A percentile compares a stretch with the other conserved stretches of the same genome.
phyloP scores from a whole-genome alignment of 75 land plant genomes.

The Isoetes taiwanensis region DNA sequence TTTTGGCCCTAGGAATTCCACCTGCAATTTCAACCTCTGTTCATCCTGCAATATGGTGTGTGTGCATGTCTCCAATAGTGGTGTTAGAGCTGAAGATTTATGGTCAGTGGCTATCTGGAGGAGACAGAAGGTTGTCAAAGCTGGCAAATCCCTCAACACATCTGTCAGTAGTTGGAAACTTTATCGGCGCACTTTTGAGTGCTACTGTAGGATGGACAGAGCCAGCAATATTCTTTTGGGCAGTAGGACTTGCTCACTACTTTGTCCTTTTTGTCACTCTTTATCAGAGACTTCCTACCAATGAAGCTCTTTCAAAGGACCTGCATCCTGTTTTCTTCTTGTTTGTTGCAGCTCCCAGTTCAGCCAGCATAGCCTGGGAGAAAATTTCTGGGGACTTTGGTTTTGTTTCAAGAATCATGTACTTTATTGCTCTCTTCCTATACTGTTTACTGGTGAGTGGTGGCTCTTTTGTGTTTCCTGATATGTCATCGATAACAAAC shows the following conservation, averaged over 20 bases:
- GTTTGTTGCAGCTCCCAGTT: conserved; percentile 80
- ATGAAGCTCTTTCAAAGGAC: conserved; percentile 77
- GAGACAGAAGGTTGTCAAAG: conserved; percentile 59
- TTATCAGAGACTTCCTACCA: conserved; percentile 80
- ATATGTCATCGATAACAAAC: too few relatives aligned
- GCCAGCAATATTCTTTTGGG: conserved; percentile 67
- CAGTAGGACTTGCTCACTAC: conserved; percentile 82
- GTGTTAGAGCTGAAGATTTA: conserved; percentile 72
- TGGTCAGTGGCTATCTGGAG: conserved; percentile 96
- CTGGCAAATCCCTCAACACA: conserved; percentile 90
- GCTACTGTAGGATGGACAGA: conserved; percentile 62
- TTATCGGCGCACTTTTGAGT: conserved; percentile 67
- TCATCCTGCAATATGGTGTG: conserved; percentile 52
- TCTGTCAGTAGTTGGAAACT: conserved; percentile 81
- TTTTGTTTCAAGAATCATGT: conserved; percentile 43
- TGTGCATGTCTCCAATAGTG: conserved; percentile 54
- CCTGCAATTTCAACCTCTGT: conserved; percentile 10
- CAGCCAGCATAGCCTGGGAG: conserved; percentile 85
- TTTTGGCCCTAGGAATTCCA: conserved; percentile 52
- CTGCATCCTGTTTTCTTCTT: conserved; percentile 85
- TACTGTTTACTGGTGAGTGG: conserved; percentile 42
- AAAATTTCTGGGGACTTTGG: conserved; percentile 59
- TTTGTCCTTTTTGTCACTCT: conserved; percentile 79
- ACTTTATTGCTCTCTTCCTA: conserved; percentile 74
- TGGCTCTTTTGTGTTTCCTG: too few relatives aligned